phyloP scores from a whole-genome alignment of 352 stramenopile species.

The Phytophthora ohioensis region DNA sequence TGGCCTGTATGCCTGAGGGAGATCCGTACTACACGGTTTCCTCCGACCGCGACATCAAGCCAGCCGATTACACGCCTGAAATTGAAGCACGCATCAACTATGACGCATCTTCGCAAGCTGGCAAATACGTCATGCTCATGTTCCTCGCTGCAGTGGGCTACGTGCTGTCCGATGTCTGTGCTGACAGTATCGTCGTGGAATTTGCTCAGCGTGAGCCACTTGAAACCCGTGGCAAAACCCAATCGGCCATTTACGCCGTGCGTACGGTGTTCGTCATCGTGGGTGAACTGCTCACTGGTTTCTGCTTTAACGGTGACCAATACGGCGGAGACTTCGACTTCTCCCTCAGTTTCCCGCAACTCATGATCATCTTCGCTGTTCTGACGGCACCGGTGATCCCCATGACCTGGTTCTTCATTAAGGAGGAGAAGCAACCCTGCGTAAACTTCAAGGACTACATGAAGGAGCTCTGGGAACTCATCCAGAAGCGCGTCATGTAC shows the following conservation, averaged over 20 bases:
- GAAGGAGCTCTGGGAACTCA: constrained; percentile 37
- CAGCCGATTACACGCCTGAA: constrained; percentile 28
- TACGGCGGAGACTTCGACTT: constrained; percentile 59
- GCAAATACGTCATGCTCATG: constrained; percentile 54
- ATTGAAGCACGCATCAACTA: constrained; percentile 38
- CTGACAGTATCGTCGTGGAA: constrained; percentile 57
- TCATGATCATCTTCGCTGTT: constrained; percentile 46
- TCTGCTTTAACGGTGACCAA: constrained; percentile 54
- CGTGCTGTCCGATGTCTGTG: constrained; percentile 64
- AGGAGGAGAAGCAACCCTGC: constrained; percentile 44
- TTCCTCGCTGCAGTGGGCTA: constrained; percentile 65
- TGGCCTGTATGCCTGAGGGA: constrained; percentile 31
- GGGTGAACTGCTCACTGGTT: constrained; percentile 40
- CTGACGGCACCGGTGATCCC: constrained; percentile 32
- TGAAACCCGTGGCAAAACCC: constrained; percentile 42
- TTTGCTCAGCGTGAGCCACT: constrained; percentile 47
- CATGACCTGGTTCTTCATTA: constrained; percentile 47
- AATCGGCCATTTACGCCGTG: constrained; percentile 49
- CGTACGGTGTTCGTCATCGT: constrained; percentile 43
- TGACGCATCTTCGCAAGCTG: constrained; percentile 20
- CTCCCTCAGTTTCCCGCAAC: constrained; percentile 40
- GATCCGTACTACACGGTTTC: constrained; percentile 48
- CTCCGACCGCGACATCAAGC: constrained; percentile 22
- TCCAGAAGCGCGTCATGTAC: constrained; percentile 49
- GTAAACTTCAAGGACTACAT: constrained; percentile 43